Evolutionary conservation across 257 asterid genomes (phyloP).

Genomic region (Solanum etuberosum): DNA sequence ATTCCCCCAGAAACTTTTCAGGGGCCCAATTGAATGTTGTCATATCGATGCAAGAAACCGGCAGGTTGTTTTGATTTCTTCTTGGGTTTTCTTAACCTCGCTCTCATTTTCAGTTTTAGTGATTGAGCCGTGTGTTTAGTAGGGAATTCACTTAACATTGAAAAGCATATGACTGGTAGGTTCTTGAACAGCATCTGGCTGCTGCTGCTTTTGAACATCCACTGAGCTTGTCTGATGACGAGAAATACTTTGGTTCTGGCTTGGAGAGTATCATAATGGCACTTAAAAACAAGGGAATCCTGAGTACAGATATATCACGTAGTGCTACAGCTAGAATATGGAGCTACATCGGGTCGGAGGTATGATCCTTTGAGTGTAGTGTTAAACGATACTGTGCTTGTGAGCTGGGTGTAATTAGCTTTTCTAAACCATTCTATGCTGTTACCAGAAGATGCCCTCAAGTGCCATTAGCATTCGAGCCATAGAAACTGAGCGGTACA

Average conservation of each 20-base stretch:
- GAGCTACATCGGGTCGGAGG: slow-evolving; percentile 90
- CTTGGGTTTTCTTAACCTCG: neutral
- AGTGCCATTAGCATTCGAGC: slow-evolving; percentile 60
- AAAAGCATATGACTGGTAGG: slow-evolving; percentile 41
- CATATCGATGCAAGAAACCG: slow-evolving; percentile 80
- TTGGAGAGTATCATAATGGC: slow-evolving; percentile 41
- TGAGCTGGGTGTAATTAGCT: neutral
- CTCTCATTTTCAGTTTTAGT: neutral
- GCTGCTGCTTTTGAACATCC: slow-evolving; percentile 94
- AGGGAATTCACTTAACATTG: neutral
- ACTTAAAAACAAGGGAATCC: slow-evolving; percentile 58
- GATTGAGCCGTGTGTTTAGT: neutral
- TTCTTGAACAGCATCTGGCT: slow-evolving; percentile 77
- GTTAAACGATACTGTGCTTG: neutral
- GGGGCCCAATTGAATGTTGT: slow-evolving; percentile 80
- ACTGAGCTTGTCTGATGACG: slow-evolving; percentile 57
- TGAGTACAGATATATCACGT: slow-evolving; percentile 47
- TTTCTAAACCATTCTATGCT: neutral
- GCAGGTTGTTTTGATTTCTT: slow-evolving; percentile 37
- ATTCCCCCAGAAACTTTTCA: slow-evolving; percentile 77
- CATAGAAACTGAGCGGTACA: slow-evolving; percentile 65
- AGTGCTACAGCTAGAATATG: slow-evolving; percentile 58
- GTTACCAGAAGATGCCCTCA: slow-evolving; percentile 61
- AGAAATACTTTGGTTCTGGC: slow-evolving; percentile 65
- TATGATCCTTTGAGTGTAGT: slow-evolving; percentile 15